These are phyloP conservation scores for Termitomyces sp. DNA, from an alignment of 768 basidiomycete genomes.

Conservation along the genomic window DNA sequence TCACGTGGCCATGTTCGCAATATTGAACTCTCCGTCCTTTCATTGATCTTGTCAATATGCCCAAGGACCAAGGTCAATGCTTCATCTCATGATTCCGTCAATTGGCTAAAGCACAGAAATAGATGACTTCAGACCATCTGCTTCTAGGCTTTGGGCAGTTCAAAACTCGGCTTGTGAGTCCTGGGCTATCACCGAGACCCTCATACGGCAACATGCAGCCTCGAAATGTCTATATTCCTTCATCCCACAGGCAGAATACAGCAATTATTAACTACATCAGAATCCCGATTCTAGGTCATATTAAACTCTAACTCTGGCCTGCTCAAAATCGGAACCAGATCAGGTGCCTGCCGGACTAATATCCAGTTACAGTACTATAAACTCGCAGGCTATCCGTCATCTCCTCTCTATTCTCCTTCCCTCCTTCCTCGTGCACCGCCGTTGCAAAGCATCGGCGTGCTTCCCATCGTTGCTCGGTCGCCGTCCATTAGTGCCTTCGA, in stretches of 20 bases:
- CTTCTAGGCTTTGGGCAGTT: not conserved
- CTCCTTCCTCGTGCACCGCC: not conserved
- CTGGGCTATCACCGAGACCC: not conserved
- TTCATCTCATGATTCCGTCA: not conserved
- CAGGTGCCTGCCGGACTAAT: conserved; percentile 16
- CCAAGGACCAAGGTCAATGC: not conserved
- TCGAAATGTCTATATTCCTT: not conserved
- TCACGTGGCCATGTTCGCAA: conserved; percentile 12
- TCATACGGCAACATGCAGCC: not conserved
- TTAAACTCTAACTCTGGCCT: conserved; percentile 17
- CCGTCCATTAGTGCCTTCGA: not conserved
- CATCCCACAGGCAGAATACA: not conserved
- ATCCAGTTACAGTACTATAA: conserved; percentile 17
- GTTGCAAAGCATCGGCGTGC: not conserved
- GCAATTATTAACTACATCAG: conserved; percentile 11
- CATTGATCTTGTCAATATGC: not conserved
- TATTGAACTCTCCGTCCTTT: not conserved
- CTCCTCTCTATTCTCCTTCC: conserved; percentile 1
- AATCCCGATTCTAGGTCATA: conserved; percentile 8
- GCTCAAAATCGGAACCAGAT: conserved; percentile 8
- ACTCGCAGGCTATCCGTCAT: conserved; percentile 12
- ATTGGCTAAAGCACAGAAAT: not conserved
- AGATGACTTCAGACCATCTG: not conserved
- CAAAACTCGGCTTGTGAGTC: not conserved
- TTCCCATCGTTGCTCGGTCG: not conserved